These are phyloP conservation scores for Pichia inconspicua DNA, from an alignment of 1,139 yeast genomes.

Conservation along the genomic window DNA sequence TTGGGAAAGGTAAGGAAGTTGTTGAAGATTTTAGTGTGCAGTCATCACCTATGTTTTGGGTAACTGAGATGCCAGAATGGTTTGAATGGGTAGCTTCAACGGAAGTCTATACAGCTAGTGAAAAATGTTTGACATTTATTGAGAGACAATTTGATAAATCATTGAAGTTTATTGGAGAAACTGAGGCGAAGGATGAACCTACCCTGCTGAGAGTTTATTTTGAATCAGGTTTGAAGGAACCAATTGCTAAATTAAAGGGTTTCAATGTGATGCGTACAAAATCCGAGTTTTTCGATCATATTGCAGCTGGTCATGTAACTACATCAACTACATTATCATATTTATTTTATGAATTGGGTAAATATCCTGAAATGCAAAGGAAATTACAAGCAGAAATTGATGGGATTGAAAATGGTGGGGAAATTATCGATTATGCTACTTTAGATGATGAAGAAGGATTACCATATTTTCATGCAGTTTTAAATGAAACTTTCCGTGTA, in stretches of 20 bases:
- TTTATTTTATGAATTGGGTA: conserved; percentile 51
- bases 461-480: conserved; percentile 49
- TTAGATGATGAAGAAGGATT: conserved; percentile 37
- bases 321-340: conserved; percentile 62
- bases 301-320: conserved; percentile 71
- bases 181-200: conserved; percentile 24
- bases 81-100: conserved; percentile 45
- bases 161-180: conserved; percentile 14
- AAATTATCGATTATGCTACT: conserved; percentile 19
- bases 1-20: conserved; percentile 33
- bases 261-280: conserved; percentile 27
- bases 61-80: conserved; percentile 50
- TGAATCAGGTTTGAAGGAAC: conserved; percentile 14
- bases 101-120: conserved; percentile 34
- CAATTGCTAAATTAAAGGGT: neutral
- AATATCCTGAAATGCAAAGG: conserved; percentile 37
- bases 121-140: conserved; percentile 45
- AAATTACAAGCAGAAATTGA: conserved; percentile 35
- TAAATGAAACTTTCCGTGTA: conserved; percentile 51
- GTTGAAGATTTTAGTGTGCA: conserved; percentile 45
- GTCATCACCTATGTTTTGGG: conserved; percentile 64
- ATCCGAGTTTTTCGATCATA: conserved; percentile 43
- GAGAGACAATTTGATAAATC: conserved; percentile 33
- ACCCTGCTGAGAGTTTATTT: conserved; percentile 22
- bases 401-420: conserved; percentile 1